Conservation (phyloP, 108 stramenopile genomes). For the Nitzschia putrida region DNA sequence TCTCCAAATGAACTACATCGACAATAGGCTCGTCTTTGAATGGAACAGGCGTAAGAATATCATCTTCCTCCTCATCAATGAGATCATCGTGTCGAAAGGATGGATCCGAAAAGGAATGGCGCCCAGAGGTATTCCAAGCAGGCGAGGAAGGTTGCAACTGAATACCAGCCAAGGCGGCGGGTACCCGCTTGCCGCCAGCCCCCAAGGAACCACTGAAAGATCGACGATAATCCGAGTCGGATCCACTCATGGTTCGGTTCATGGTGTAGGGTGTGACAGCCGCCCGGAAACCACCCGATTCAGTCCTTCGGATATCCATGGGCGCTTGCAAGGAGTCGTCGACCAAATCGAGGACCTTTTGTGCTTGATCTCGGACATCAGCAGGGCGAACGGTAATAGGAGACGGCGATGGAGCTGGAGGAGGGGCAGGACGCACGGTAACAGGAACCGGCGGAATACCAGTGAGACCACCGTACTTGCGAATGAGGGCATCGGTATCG, state of each 20-base stretch:
- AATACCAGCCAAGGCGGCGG: slow-evolving; percentile 44
- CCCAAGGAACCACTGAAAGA: slow-evolving; percentile 11
- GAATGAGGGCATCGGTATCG: slow-evolving; percentile 32
- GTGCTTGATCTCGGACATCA: slow-evolving; percentile 31
- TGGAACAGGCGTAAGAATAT: slow-evolving; percentile 10
- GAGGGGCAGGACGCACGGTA: not conserved
- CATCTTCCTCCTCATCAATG: slow-evolving; percentile 31
- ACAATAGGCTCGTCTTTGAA: slow-evolving; percentile 29
- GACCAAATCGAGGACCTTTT: slow-evolving; percentile 37
- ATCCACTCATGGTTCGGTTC: not conserved
- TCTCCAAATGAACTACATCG: slow-evolving; percentile 25
- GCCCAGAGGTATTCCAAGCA: slow-evolving; percentile 10
- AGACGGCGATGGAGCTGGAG: not conserved
- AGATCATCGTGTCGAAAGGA: slow-evolving; percentile 32
- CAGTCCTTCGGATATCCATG: slow-evolving; percentile 30
- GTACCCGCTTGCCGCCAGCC: slow-evolving; percentile 25
- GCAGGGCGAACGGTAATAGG: not conserved
- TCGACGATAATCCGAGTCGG: not conserved
- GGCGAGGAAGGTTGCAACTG: slow-evolving; percentile 4
- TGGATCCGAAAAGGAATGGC: slow-evolving; percentile 34
- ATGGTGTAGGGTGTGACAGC: not conserved
- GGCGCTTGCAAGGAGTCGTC: slow-evolving; percentile 32
- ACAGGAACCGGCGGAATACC: slow-evolving; percentile 3
- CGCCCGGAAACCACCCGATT: slow-evolving; percentile 35
- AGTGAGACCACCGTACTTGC: slow-evolving; percentile 30